Percentiles rank a stretch among this genome's conserved stretches.
Evolutionary conservation across 805 yeast species (phyloP).

Genomic region (Sugiyamaella mastotermitis): DNA sequence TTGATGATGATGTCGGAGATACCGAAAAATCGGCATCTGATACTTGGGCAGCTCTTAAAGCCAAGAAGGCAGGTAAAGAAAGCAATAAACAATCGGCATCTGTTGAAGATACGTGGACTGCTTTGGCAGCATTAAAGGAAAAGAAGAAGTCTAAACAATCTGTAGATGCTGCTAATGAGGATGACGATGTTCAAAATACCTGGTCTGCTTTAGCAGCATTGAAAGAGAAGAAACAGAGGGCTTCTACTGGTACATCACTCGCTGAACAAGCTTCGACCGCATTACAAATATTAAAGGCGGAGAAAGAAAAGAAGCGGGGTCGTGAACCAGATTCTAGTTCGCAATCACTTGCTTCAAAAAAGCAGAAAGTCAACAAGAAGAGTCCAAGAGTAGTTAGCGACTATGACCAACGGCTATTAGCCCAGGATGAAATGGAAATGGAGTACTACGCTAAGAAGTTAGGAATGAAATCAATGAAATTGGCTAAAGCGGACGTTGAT

Average conservation of each 20-base stretch:
- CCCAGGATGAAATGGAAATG: constrained; percentile 71
- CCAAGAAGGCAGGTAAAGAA: neutral
- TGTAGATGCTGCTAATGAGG: constrained; percentile 9
- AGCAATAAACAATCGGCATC: constrained; percentile 1
- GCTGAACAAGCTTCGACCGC: constrained; percentile 24
- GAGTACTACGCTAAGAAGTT: constrained; percentile 76
- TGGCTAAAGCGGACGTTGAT: constrained; percentile 45
- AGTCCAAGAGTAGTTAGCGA: constrained; percentile 24
- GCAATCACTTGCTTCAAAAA: neutral
- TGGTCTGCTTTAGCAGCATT: constrained; percentile 39
- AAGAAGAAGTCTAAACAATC: constrained; percentile 12
- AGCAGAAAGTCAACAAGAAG: constrained; percentile 11
- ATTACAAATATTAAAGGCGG: constrained; percentile 21
- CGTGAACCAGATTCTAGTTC: neutral
- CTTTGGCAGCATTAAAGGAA: constrained; percentile 29
- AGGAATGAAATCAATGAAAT: constrained; percentile 54
- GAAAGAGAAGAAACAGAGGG: constrained; percentile 28
- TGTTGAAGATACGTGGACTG: constrained; percentile 14
- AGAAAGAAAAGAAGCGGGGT: constrained; percentile 12
- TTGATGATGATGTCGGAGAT: constrained; percentile 15
- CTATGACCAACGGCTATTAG: constrained; percentile 43
- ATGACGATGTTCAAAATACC: constrained; percentile 32
- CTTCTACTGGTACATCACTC: constrained; percentile 14
- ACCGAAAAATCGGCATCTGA: constrained; percentile 1
- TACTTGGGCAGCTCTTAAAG: neutral